These are phyloP conservation scores for Lipomyces lipofer DNA, from an alignment of 805 yeast genomes.

Conservation along the genomic window DNA sequence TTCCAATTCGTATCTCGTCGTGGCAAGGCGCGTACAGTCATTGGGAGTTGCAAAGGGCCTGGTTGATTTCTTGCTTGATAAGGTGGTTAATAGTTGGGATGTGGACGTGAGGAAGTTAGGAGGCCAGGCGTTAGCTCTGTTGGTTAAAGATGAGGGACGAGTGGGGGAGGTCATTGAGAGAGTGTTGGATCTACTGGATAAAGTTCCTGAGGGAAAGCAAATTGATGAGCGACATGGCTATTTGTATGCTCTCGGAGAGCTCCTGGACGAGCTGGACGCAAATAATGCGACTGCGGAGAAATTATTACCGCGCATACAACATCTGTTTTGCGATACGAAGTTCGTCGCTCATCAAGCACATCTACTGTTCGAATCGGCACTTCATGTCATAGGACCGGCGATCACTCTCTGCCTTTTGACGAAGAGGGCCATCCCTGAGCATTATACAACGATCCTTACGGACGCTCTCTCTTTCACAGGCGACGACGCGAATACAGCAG, in stretches of 20 bases:
- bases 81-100: constrained; percentile 44
- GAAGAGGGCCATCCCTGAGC: constrained; percentile 39
- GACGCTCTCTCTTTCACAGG: constrained; percentile 18
- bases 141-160: constrained; percentile 1
- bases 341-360: constrained; percentile 16
- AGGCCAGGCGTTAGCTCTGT: constrained; percentile 41
- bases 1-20: constrained; percentile 44
- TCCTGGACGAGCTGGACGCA: neutral
- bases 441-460: constrained; percentile 35
- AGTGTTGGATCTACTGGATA: constrained; percentile 20
- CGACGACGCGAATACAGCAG: constrained; percentile 9
- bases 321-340: constrained; percentile 6
- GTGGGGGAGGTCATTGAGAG: constrained; percentile 4
- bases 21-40: constrained; percentile 38
- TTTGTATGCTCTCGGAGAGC: constrained; percentile 34
- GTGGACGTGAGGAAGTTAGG: constrained; percentile 48
- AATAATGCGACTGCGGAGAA: neutral
- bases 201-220: constrained; percentile 10
- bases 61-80: constrained; percentile 39
- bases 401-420: neutral
- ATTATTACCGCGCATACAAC: neutral
- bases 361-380: constrained; percentile 18
- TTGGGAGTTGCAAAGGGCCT: constrained; percentile 27
- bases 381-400: constrained; percentile 17
- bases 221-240: constrained; percentile 34